Percentiles rank a stretch among this genome's conserved stretches.
These are phyloP conservation scores for Pichia cephalocereana DNA, from an alignment of 805 yeast genomes.

Conservation along the genomic window DNA sequence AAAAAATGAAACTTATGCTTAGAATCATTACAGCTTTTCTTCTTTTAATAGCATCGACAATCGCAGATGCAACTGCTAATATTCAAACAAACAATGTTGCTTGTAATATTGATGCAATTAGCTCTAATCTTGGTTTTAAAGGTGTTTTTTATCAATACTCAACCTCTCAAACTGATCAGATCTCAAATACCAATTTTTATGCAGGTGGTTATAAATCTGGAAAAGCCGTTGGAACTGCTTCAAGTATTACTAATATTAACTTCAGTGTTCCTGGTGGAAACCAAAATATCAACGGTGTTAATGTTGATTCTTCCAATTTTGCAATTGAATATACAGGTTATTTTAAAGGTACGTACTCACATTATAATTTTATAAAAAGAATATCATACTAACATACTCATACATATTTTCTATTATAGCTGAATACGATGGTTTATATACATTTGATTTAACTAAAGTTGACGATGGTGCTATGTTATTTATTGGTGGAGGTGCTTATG, in stretches of 20 bases:
- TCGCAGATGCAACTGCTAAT: neutral
- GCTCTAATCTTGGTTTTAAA: neutral
- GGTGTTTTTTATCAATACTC: neutral
- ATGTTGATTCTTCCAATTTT: slow-evolving; percentile 1
- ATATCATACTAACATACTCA: neutral
- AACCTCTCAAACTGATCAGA: neutral
- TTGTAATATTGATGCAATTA: neutral
- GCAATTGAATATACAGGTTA: slow-evolving; percentile 6
- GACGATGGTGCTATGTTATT: slow-evolving; percentile 27
- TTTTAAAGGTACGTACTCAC: slow-evolving; percentile 2
- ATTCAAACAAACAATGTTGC: neutral
- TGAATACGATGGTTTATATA: slow-evolving; percentile 20
- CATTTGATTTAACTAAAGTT: slow-evolving; percentile 12
- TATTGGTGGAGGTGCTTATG: slow-evolving; percentile 24
- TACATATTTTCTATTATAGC: slow-evolving; percentile 11
- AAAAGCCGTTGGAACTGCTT: neutral
- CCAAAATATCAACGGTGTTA: slow-evolving; percentile 2
- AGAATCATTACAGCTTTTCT: neutral
- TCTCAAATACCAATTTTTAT: slow-evolving; percentile 3
- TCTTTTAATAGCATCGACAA: neutral
- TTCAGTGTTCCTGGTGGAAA: neutral
- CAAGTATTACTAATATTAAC: slow-evolving; percentile 1
- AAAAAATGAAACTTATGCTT: neutral
- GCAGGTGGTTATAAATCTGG: slow-evolving; percentile 1
- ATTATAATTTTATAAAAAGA: too few relatives aligned